Conservation (phyloP, 176 grass and related monocot species). For the Alopecurus myosuroides region DNA sequence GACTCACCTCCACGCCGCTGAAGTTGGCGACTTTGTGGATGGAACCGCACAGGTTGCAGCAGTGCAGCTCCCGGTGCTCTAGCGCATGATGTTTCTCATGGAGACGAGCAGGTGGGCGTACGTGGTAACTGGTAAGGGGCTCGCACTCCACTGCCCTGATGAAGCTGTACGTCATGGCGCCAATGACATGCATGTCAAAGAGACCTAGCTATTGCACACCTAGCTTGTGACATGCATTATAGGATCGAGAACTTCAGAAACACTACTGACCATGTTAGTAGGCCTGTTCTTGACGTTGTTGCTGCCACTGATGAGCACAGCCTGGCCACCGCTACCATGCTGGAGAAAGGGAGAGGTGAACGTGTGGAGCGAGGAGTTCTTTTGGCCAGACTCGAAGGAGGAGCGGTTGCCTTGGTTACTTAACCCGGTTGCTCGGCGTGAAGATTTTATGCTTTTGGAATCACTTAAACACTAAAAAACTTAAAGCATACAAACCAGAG, state of each 20-base stretch:
- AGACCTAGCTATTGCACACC: no score
- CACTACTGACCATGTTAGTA: not conserved
- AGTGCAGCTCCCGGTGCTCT: not conserved
- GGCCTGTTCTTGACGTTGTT: not conserved
- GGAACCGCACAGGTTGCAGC: conserved; percentile 37
- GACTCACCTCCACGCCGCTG: conserved; percentile 53
- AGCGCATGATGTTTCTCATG: conserved; percentile 55
- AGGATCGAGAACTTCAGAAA: not conserved
- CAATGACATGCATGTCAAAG: no score
- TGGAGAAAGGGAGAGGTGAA: no score
- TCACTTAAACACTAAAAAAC: no score
- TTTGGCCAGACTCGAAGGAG: no score
- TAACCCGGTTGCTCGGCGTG: no score
- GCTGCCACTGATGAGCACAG: not conserved
- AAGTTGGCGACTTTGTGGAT: no score
- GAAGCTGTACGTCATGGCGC: conserved; percentile 79
- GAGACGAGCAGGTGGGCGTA: conserved; percentile 67
- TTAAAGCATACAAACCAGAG: no score
- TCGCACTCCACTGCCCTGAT: conserved; percentile 53
- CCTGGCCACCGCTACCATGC: not conserved
- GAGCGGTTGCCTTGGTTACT: no score
- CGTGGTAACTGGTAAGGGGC: conserved; percentile 39
- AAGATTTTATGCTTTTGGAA: no score
- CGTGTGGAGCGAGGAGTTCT: no score
- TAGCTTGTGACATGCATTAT: not conserved